Evolutionary conservation across 371 early-diverging fungal genomes (phyloP), one percentile per base, ranked within the genome.

Genomic region (Blastocladiella emersonii): DNA sequence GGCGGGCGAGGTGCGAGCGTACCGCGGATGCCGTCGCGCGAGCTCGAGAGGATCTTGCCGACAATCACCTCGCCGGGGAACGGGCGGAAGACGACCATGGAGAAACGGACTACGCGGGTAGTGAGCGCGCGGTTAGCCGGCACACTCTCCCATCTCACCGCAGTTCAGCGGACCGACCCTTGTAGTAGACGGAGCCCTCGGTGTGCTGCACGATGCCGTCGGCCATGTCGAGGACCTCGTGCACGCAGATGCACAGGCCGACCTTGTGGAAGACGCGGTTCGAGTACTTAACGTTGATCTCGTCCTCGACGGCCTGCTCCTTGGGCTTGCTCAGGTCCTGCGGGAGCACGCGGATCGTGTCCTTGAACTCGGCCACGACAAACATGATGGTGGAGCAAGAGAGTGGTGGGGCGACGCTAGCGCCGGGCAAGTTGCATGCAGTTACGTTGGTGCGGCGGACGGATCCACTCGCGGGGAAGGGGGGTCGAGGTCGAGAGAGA

Each of bases 181-280:
- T 88, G 57, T 84, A 76, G 71, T 86, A 88, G 65, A 85, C 82
- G 64, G 85, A 84, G 13, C 91, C 91, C 64, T 88, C 89, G 37
- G 86, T 82, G 65, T 90, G 85, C 62, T 93, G 81, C 63, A 95
- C 88, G 41, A 83, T 78, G 7, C 87, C 90, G 57, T 94, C 93
- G 63, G 82, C 81, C 15, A 85, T 78, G 35, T 85, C 74, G 1
- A 90, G 60, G 49, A 95, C 75, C 65, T 95, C 95, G 65, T 79
- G 81, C 7, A 90, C 84, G 32, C 86, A 78, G 51, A 95, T 85
- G 68, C 93, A 92, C 8, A 95, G 82, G 21, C 96, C 96, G 12
- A 93, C 80, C 67, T 92, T 87, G 69, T 92, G 93, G 44, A 94
- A 76, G 32, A 91, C 79, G 86, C 88, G 89, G 78, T 94, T 95